phyloP scores from a whole-genome alignment of 1,284 basidiomycete species.

The Tremellales sp. region DNA sequence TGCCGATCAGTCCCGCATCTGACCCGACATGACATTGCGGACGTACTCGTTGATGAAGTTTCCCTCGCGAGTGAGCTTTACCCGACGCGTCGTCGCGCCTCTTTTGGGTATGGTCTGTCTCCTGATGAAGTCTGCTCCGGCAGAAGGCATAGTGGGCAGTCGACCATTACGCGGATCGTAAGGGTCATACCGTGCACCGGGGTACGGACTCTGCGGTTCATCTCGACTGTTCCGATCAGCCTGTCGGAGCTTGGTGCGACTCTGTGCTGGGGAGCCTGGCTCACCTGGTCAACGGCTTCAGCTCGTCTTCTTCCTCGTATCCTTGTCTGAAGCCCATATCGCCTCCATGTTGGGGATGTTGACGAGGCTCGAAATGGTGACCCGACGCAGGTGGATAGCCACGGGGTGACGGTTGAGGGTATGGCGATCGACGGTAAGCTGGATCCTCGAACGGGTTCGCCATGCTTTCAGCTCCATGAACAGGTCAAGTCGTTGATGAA shows the following conservation, averaged over 20 bases:
- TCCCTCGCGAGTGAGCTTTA: constrained; percentile 78
- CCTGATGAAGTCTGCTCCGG: constrained; percentile 48
- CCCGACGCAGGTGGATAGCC: neutral
- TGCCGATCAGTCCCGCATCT: constrained; percentile 3
- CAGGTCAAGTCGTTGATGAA: too few relatives aligned
- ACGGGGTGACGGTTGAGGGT: neutral
- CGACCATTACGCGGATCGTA: constrained; percentile 4
- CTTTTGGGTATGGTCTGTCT: constrained; percentile 82
- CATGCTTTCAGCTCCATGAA: too few relatives aligned
- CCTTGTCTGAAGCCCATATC: neutral
- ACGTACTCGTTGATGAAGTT: constrained; percentile 79
- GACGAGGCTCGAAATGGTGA: neutral
- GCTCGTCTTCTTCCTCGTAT: constrained; percentile 26
- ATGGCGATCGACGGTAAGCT: neutral
- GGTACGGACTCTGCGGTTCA: constrained; percentile 8
- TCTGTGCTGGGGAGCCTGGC: neutral
- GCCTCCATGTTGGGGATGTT: neutral
- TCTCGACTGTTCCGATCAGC: neutral
- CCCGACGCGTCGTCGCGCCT: constrained; percentile 77
- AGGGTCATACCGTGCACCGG: constrained; percentile 8
- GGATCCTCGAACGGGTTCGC: neutral
- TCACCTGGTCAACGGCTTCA: constrained; percentile 21
- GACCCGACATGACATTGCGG: neutral
- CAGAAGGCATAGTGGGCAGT: constrained; percentile 9
- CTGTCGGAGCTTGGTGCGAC: too few relatives aligned